Percentiles rank a stretch among this genome's conserved stretches.
phyloP scores from a whole-genome alignment of 1,139 yeast species.

The Nadsonia starkeyi-henricii region DNA sequence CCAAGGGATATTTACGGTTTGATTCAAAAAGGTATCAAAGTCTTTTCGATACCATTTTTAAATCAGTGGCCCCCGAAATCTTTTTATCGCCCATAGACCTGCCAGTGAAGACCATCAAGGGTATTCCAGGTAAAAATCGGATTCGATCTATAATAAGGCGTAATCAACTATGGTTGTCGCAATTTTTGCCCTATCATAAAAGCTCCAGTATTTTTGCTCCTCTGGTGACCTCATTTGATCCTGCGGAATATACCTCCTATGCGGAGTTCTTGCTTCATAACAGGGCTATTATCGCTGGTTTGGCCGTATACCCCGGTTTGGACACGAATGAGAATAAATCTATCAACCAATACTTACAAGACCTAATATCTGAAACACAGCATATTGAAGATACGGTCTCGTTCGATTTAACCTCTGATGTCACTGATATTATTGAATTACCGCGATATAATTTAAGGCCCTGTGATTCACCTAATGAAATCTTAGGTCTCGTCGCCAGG shows the following conservation, averaged over 20 bases:
- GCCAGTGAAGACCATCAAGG: not conserved
- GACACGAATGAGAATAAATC: not conserved
- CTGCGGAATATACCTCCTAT: not conserved
- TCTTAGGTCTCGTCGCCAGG: not conserved
- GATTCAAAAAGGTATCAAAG: not conserved
- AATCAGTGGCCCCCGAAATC: not conserved
- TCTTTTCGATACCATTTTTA: not conserved
- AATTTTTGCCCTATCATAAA: not conserved
- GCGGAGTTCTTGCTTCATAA: not conserved
- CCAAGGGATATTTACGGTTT: not conserved
- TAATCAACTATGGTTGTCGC: not conserved
- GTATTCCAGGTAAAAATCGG: not conserved
- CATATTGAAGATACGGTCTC: not conserved
- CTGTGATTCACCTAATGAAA: not conserved
- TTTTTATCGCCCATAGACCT: not conserved
- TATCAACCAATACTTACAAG: not conserved
- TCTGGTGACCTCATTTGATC: not conserved
- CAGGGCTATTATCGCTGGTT: not conserved
- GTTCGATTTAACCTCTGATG: not conserved
- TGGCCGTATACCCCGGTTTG: not conserved
- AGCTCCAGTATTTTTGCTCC: not conserved
- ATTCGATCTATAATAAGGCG: not conserved
- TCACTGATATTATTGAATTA: not conserved
- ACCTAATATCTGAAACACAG: not conserved
- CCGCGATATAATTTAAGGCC: not conserved